A percentile compares a stretch with the other conserved stretches of the same genome.
Conservation (phyloP, 768 basidiomycete genomes). For the Tricholoma furcatifolium region DNA sequence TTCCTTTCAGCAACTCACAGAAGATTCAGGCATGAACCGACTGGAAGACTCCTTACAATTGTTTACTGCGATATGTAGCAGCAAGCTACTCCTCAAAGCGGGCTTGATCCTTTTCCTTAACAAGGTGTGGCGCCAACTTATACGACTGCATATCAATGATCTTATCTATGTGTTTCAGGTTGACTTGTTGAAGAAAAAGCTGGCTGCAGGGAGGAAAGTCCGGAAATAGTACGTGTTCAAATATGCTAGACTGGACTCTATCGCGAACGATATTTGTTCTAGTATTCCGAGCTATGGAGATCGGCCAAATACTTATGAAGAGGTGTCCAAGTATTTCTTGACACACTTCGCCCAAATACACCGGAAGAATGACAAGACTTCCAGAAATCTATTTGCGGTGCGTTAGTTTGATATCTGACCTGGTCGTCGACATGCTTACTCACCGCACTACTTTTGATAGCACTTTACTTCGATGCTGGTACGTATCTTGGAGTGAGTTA, state of each 20-base stretch:
- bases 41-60: slow-evolving; percentile 80
- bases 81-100: slow-evolving; percentile 66
- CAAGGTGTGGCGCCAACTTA: slow-evolving; percentile 48
- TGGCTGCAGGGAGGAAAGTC: slow-evolving; percentile 64
- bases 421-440: slow-evolving; percentile 11
- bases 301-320: slow-evolving; percentile 71
- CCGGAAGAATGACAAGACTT: slow-evolving; percentile 68
- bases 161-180: slow-evolving; percentile 40
- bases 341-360: slow-evolving; percentile 83
- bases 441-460: slow-evolving; percentile 28
- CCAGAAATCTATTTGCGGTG: slow-evolving; percentile 75
- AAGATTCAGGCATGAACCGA: slow-evolving; percentile 73
- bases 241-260: background rate
- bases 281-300: slow-evolving; percentile 81
- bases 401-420: slow-evolving; percentile 17
- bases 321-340: slow-evolving; percentile 80
- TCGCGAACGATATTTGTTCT: slow-evolving; percentile 1
- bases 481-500: background rate
- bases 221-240: slow-evolving; percentile 66
- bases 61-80: slow-evolving; percentile 71
- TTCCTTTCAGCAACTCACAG: slow-evolving; percentile 64
- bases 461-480: slow-evolving; percentile 74
- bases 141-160: background rate
- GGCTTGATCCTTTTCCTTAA: slow-evolving; percentile 76
- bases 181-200: slow-evolving; percentile 69